Base-by-base conservation (phyloP, 352 stramenopile species). In the Aphanomyces invadans region DNA sequence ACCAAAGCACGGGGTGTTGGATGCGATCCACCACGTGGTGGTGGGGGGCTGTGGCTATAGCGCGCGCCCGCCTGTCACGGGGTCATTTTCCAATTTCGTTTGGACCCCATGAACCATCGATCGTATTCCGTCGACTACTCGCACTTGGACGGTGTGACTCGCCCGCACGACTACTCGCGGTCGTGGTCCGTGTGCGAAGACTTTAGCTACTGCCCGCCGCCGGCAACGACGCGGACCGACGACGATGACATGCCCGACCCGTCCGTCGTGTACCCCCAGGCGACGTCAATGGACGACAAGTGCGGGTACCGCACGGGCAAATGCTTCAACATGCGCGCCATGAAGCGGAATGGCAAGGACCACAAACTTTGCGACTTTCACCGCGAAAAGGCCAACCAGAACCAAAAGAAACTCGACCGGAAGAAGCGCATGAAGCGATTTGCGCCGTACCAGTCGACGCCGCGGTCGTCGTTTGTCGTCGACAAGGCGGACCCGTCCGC, bases 321-420 rank as follows among this genome's bases (percentile, higher is more conserved):
- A 69, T 92, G 83, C 73, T 76, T 74, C 69, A 88, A 92, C 70
- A 70, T 90, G 53, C 83, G 89, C 68, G 78, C 83, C 3, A 71
- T 89, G 39, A 92, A 92, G 72, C 81, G 81, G 74, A 90, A 92
- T 54, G 83, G 83, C 63, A 89, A 84, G 73, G 73, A 88, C 54
- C 83, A 92, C 80, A 92, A 92, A 64, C 71, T 92, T 38, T 92
- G 83, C 74, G 83, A 92, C 64, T 89, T 88, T 71, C 83, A 92
- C 64, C 81, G 83, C 70, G 81, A 89, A 68, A 87, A 88, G 63
- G 81, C 81, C 65, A 92, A 92, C 73, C 72, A 86, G 60, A 92
- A 90, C 73, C 83, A 92, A 68, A 90, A 90, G 74, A 92, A 92
- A 68, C 74, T 92, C 56, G 83, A 92, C 70, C 81, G 81, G 66